Evolutionary conservation across 805 yeast genomes (phyloP), one percentile per base, ranked within the genome.

Genomic region (Barnettozyma wickerhamii): DNA sequence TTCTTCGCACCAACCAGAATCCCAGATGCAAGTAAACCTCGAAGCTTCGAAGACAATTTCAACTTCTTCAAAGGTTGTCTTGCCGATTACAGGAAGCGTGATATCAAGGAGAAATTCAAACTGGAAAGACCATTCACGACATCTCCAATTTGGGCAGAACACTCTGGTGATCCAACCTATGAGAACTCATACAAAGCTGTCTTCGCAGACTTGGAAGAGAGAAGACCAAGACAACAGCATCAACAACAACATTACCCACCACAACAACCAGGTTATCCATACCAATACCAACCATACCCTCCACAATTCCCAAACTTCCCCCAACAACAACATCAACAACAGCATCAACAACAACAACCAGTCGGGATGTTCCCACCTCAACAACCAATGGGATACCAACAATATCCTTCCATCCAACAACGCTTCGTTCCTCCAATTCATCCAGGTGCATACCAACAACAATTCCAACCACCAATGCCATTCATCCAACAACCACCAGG

Each of bases 91-190:
- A 23, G 59, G 47, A 40, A 48, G 41, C 27, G 38, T 31, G 42
- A 40, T 3, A 50, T 45, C 9, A 52, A 52, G 50, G 63, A 61
- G 30, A 59, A 61, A 15, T 66, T 71, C 37, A 51, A 61, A 18
- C 66, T 81, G 45, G 89, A 81, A 49, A 77, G 69, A 51, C 79
- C 93, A 6, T 86, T 74, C 58, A 69, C 70, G 30, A 81, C 91
- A 0, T 81, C 86, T 9, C 95, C 95, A 38, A 81, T 90, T 0
- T 85, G 95, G 95, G 68, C 35, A 77, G 79, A 26, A 7, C 29
- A 33, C 32, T 34, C 39, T 24, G 27, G 30, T 17, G 45, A 43
- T 33, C 51, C 52, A 27, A 51, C 50, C 3, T 60, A 73, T 19
- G 84, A 77, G 33, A 79, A 74, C 42, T 68, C 82, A 2, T 77